Evolutionary conservation across 345 rosid genomes (phyloP), one percentile per base, ranked within the genome.

Genomic region (Eucalyptus curtisii): DNA sequence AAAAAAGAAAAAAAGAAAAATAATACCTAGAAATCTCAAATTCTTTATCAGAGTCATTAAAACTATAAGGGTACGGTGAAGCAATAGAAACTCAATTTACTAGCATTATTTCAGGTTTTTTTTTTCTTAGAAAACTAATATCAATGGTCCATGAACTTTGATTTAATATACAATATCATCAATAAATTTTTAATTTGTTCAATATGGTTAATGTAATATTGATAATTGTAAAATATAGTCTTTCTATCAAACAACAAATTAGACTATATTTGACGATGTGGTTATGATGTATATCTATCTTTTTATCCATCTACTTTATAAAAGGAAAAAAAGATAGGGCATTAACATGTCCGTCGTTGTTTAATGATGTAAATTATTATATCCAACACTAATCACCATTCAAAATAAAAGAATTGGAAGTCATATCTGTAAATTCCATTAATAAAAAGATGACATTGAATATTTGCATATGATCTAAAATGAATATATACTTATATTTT

Each of bases 71-170:
- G 68, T 30, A 61, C 4, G 0, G 4, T 1, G 4, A 30, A 61
- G 31, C 33, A 61, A 5, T 61, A 30, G 15, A 30, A 13, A 25
- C 3, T 5, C 14, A 59, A 59, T 27, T 57, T 25, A 25, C 15
- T 20, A 25, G 14, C 5, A 61, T 13, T 61, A 13, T 27, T 55
- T 30, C 33, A 61, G 7, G 30, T 24, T 27, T 12, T 10, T 55
- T 7, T 57, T 61, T 13, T 6, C 4, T 14, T 6, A 0, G n/a
- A 61, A 61, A 61, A 61, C 7, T 30, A 30, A 61, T 13, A 30
- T 3, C 0, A 1, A 2, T 59, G 68, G 14, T 59, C 14, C 13
- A 5, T 59, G 4, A 30, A 13, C 0, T 61, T 61, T 61, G 8
- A 6, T 27, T 61, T 13, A 61, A 61, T 61, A n/a, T 5, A 3